phyloP scores from a whole-genome alignment of 345 rosid genomes.

The Eucalyptus sp. region DNA sequence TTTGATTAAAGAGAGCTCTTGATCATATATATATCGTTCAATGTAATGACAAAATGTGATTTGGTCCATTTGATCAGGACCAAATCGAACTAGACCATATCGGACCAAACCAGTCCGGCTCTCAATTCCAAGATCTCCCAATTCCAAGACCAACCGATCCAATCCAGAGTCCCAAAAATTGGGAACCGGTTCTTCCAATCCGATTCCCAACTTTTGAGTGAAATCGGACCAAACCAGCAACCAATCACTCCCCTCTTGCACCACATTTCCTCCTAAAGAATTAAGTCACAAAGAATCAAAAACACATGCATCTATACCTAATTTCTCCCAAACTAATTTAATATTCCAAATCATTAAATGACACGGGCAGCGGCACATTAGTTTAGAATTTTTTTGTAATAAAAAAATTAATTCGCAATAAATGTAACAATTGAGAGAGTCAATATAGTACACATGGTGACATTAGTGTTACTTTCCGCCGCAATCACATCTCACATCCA shows the following conservation, averaged over 20 bases:
- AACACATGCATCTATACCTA: not conserved
- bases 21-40: no score
- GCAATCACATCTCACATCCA: not conserved
- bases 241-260: no score
- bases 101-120: accelerated
- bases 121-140: no score
- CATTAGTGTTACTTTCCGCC: not conserved
- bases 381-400: not conserved
- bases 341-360: not conserved
- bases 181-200: accelerated
- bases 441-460: not conserved
- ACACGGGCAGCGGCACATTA: not conserved
- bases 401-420: not conserved
- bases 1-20: no score
- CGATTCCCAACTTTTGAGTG: accelerated
- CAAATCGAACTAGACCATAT: no score
- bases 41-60: no score
- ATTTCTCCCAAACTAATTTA: not conserved
- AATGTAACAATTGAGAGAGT: not conserved
- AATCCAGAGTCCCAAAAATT: accelerated
- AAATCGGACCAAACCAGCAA: accelerated
- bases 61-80: no score
- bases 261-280: no score
- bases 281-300: not conserved
- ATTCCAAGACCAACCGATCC: no score